These are phyloP conservation scores for Aspergillus caelatus DNA, from an alignment of 2,329 filamentous ascomycete genomes.

Conservation along the genomic window DNA sequence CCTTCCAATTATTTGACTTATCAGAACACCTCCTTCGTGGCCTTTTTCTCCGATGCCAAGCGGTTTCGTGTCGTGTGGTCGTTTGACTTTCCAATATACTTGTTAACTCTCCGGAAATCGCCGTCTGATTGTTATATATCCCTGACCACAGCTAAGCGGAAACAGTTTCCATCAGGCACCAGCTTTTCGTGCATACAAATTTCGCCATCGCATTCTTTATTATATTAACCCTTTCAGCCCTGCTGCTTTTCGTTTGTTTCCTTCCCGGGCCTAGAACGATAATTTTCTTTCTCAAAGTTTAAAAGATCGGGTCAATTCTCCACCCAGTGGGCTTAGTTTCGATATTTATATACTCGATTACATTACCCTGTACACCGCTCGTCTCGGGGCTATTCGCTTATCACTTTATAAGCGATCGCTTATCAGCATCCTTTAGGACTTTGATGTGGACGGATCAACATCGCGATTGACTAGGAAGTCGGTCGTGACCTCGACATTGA, in stretches of 20 bases:
- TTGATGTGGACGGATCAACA: constrained; percentile 14
- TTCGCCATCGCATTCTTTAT: constrained; percentile 7
- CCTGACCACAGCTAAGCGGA: constrained; percentile 14
- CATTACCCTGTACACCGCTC: constrained; percentile 23
- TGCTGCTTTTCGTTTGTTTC: not conserved
- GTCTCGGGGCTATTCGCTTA: constrained; percentile 17
- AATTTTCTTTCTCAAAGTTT: constrained; percentile 14
- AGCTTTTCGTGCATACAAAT: constrained; percentile 10
- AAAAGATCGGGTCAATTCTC: constrained; percentile 20
- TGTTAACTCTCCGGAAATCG: not conserved
- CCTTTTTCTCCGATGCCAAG: not conserved
- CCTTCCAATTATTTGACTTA: constrained; percentile 6
- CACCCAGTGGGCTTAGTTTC: constrained; percentile 20
- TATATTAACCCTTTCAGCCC: not conserved
- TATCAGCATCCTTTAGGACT: constrained; percentile 7
- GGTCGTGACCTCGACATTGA: not conserved
- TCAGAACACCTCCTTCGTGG: not conserved
- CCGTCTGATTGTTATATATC: constrained; percentile 9
- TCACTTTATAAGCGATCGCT: constrained; percentile 11
- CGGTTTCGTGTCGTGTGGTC: not conserved
- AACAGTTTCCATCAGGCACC: constrained; percentile 19
- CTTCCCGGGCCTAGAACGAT: constrained; percentile 17
- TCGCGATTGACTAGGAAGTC: constrained; percentile 4
- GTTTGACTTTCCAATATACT: not conserved
- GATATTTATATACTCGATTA: constrained; percentile 19